phyloP scores from a whole-genome alignment of 805 yeast genomes.

The Spathaspora sp. region DNA sequence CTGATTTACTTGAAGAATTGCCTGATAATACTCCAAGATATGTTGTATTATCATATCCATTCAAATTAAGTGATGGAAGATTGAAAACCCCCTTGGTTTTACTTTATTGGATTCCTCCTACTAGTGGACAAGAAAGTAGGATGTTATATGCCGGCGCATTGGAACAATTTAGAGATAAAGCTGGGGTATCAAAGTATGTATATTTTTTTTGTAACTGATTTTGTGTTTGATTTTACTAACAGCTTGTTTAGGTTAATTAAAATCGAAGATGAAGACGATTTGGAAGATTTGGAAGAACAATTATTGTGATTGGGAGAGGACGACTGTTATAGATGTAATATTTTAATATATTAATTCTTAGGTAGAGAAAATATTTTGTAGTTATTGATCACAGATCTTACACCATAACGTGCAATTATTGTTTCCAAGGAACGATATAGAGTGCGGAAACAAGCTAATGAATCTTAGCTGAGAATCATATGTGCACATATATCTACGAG shows the following conservation, averaged over 20 bases:
- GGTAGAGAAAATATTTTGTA: too few species aligned
- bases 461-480: too few species aligned
- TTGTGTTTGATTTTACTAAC: constrained; percentile 14
- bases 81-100: constrained; percentile 70
- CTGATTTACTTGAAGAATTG: constrained; percentile 66
- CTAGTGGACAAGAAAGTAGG: constrained; percentile 74
- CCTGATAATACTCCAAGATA: constrained; percentile 83
- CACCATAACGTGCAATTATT: too few species aligned
- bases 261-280: constrained; percentile 65
- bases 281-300: constrained; percentile 50
- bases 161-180: constrained; percentile 71
- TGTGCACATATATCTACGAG: too few species aligned
- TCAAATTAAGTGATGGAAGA: constrained; percentile 67
- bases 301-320: constrained; percentile 5
- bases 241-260: constrained; percentile 46
- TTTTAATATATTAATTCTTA: too few species aligned
- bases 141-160: constrained; percentile 93
- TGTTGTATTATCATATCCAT: constrained; percentile 73
- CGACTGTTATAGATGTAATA: background rate
- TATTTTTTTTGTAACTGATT: background rate
- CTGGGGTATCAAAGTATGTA: constrained; percentile 65
- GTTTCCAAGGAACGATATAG: too few species aligned
- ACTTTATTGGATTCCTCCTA: constrained; percentile 85
- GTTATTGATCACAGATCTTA: too few species aligned
- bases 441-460: too few species aligned